Evolutionary conservation across 176 grass and related monocot species (phyloP).

Genomic region (Alloteropsis semialata): DNA sequence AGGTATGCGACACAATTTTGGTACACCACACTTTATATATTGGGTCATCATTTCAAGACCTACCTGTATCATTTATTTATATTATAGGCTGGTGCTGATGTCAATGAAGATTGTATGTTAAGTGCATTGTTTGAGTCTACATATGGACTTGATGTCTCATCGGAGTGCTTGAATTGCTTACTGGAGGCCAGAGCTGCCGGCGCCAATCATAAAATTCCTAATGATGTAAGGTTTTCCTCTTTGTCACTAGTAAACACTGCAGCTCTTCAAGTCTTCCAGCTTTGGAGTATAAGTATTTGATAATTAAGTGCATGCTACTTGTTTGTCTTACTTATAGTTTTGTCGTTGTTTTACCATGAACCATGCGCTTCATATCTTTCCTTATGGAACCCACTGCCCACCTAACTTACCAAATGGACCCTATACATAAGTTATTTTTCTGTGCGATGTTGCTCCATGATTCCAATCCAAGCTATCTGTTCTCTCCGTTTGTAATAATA

Average conservation of each 20-base stretch:
- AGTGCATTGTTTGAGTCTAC: neutral
- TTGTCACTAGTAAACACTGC: neutral
- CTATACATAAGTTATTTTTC: neutral
- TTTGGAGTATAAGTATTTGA: neutral
- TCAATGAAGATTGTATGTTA: neutral
- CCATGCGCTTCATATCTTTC: neutral
- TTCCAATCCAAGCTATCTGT: neutral
- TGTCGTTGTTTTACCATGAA: neutral
- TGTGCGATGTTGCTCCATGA: neutral
- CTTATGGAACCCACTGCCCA: neutral
- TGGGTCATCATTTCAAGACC: too few species aligned
- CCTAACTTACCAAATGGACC: neutral
- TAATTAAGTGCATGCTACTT: neutral
- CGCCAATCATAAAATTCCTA: neutral
- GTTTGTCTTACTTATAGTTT: neutral
- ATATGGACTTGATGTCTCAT: neutral
- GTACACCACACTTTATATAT: too few species aligned
- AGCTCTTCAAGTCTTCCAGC: neutral
- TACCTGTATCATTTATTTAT: neutral
- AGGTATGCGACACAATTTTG: too few species aligned
- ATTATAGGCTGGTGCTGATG: constrained; percentile 30
- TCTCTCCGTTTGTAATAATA: neutral
- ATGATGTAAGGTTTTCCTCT: neutral
- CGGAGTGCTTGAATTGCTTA: neutral
- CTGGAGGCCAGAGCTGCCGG: neutral